Evolutionary conservation across 306 rosid species (phyloP).

Genomic region (Rosa persica): DNA sequence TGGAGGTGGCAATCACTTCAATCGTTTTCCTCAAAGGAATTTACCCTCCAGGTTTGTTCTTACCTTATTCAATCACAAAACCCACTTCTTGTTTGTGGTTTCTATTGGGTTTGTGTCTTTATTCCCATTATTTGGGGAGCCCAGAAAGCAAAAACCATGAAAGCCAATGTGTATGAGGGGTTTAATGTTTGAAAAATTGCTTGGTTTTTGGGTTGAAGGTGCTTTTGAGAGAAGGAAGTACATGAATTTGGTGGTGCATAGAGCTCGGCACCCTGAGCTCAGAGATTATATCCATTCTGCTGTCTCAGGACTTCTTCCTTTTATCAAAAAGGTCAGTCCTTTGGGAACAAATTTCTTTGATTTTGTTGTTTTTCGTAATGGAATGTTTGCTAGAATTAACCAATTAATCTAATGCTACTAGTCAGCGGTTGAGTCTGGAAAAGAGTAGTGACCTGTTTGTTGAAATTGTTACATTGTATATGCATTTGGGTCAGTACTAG

Average conservation of each 20-base stretch:
- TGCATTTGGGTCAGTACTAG: neutral
- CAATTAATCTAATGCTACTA: neutral
- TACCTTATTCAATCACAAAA: slow-evolving; percentile 6
- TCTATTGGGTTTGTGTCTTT: neutral
- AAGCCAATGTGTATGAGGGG: too few relatives aligned
- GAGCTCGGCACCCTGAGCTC: slow-evolving; percentile 81
- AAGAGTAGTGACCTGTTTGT: neutral
- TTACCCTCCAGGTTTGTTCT: slow-evolving; percentile 70
- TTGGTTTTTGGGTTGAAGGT: slow-evolving; percentile 44
- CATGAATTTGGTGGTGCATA: slow-evolving; percentile 82
- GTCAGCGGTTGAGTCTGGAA: neutral
- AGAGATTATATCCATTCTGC: slow-evolving; percentile 76
- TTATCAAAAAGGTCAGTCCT: slow-evolving; percentile 61
- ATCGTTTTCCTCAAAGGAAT: slow-evolving; percentile 77
- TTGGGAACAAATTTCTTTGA: neutral
- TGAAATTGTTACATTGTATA: neutral
- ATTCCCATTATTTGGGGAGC: neutral
- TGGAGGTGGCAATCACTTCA: slow-evolving; percentile 77
- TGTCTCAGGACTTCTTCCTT: slow-evolving; percentile 71
- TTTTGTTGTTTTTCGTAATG: neutral
- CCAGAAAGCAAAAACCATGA: slow-evolving; percentile 1
- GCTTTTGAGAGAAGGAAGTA: slow-evolving; percentile 88
- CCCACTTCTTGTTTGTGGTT: slow-evolving; percentile 27
- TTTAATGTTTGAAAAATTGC: neutral
- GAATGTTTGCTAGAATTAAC: neutral